phyloP scores from a whole-genome alignment of 2,329 filamentous ascomycete species.

The Diaporthe velutina region DNA sequence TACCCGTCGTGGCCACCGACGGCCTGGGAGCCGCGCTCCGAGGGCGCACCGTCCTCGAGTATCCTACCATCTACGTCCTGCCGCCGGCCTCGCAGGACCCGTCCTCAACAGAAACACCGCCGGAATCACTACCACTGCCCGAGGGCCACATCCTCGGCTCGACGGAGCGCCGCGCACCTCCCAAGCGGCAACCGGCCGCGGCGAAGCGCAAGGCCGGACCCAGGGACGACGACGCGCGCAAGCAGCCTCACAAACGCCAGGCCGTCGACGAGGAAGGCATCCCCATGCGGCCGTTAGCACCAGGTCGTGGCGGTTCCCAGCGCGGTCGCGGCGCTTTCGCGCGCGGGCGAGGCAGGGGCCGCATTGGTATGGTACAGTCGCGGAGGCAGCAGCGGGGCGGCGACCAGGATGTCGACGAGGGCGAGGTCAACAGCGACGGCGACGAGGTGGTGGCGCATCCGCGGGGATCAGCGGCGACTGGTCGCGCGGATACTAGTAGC shows the following conservation, averaged over 20 bases:
- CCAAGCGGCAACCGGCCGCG: conserved; percentile 1
- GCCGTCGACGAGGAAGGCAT: conserved; percentile 16
- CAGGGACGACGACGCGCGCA: conserved; percentile 11
- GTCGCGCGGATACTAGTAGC: conserved; percentile 32
- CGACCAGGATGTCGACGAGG: conserved; percentile 41
- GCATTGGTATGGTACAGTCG: conserved; percentile 29
- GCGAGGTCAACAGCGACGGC: conserved; percentile 44
- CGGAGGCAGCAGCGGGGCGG: not conserved
- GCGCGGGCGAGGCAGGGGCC: conserved; percentile 33
- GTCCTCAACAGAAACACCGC: not conserved
- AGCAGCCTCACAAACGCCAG: conserved; percentile 30
- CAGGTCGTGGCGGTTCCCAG: not conserved
- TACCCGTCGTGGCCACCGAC: conserved; percentile 63
- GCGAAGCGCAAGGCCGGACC: conserved; percentile 26
- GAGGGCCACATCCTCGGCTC: conserved; percentile 43
- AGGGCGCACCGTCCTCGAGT: conserved; percentile 75
- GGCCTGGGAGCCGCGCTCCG: conserved; percentile 66
- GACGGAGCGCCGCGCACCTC: conserved; percentile 40
- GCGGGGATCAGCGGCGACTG: not conserved
- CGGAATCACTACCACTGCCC: conserved; percentile 39
- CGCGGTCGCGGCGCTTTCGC: conserved; percentile 24
- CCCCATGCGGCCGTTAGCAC: not conserved
- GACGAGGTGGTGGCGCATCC: conserved; percentile 33
- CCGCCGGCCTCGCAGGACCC: conserved; percentile 38
- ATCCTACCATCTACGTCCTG: conserved; percentile 77